Evolutionary conservation across 306 rosid species (phyloP).

Genomic region (Corylus americana): DNA sequence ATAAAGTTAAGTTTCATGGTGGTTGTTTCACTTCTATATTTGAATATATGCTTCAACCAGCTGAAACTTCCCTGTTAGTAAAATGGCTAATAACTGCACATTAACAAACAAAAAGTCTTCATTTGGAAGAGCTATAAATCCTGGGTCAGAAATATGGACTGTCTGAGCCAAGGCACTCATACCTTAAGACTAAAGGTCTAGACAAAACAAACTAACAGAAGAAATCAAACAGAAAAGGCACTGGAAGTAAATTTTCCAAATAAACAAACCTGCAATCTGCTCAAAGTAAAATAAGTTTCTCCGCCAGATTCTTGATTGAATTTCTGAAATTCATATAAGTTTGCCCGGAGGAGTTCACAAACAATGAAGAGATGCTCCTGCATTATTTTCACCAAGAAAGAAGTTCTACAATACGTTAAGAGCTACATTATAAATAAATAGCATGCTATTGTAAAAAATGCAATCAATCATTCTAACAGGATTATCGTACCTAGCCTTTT

Average conservation of each 20-base stretch:
- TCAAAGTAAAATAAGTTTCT: conserved; percentile 76
- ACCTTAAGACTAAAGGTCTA: background rate
- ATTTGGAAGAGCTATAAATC: conserved; percentile 6
- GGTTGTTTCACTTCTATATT: conserved; percentile 13
- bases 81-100: conserved; percentile 12
- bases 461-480: conserved; percentile 23
- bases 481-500: background rate
- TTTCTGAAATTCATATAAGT: conserved; percentile 91
- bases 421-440: background rate
- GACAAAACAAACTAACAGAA: background rate
- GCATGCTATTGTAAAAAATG: conserved; percentile 8
- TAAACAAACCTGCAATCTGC: conserved; percentile 83
- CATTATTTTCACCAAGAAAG: conserved; percentile 22
- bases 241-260: conserved; percentile 23
- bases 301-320: conserved; percentile 93
- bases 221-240: conserved; percentile 3
- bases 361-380: conserved; percentile 98
- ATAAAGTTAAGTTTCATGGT: conserved; percentile 24
- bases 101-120: background rate
- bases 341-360: conserved; percentile 90
- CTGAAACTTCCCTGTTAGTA: conserved; percentile 12
- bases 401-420: background rate
- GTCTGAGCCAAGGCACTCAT: conserved; percentile 5
- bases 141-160: background rate
- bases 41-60: conserved; percentile 5